Evolutionary conservation across 2,329 filamentous ascomycete genomes (phyloP), one percentile per base, ranked within the genome.

Genomic region (Talaromyces sp.): DNA sequence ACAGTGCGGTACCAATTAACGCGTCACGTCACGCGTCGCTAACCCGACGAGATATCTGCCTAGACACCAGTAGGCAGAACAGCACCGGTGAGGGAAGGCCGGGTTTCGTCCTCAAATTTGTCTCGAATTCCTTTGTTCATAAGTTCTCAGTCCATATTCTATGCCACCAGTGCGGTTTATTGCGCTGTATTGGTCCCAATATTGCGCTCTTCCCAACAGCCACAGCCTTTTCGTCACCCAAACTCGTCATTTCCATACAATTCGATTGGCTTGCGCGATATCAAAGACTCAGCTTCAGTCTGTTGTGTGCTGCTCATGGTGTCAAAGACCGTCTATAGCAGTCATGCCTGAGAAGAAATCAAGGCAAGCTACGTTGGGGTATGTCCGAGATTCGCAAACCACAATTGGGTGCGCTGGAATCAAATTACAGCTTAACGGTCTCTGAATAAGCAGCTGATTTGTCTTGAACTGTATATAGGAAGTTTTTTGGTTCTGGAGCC

Each of bases 301-400:
- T 32, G 8, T 26, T 53, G 21, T 21, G n/a, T 26, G 24, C 4
- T 11, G 19, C 41, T 51, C 54, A 51, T 31, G 38, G 48, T 52
- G 27, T 24, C 32, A 46, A 14, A 58, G 26, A 48, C 41, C 31
- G 21, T 48, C 51, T 48, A 31, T 19, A 57, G 53, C 35, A 46
- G 57, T 31, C 12, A 73, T 73, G 71, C 63, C 68, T 14, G 68
- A 70, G 17, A 68, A 70, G 51, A 38, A 56, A 32, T 38, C 50
- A 67, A 92, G 90, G 73, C 91, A 96, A 78, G 86, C 89, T 69
- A 96, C 90, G 63, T 79, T 96, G 74, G 90, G 90, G 92, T 96
- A 94, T 79, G 91, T 93, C 64, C 88, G 85, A 76, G 79, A 86
- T 69, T 81, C 82, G 65, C 90, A 93, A 80, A 85, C 83, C 71